phyloP scores from a whole-genome alignment of 805 yeast species.

The Candida qinlingensis region DNA sequence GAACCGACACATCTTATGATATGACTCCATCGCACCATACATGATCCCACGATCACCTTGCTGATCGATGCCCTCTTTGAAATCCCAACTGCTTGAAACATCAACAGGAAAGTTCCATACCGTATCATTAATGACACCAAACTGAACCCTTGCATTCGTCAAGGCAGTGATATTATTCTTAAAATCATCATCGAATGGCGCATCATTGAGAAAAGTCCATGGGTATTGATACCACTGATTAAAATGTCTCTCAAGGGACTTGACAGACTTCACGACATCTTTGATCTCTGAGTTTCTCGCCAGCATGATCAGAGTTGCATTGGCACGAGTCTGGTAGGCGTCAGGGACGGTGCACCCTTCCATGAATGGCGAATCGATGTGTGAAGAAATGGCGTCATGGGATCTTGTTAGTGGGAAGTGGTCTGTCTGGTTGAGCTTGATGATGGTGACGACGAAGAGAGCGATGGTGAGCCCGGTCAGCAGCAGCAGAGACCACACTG shows the following conservation, averaged over 20 bases:
- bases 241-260: slow-evolving; percentile 77
- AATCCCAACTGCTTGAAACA: slow-evolving; percentile 16
- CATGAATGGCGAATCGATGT: slow-evolving; percentile 42
- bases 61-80: slow-evolving; percentile 53
- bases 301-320: slow-evolving; percentile 80
- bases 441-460: not conserved
- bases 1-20: slow-evolving; percentile 95
- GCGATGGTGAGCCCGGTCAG: not conserved
- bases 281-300: slow-evolving; percentile 76
- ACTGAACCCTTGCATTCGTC: slow-evolving; percentile 60
- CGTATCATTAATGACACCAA: slow-evolving; percentile 55
- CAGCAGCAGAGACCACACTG: not conserved
- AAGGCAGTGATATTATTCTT: slow-evolving; percentile 42
- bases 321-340: slow-evolving; percentile 41
- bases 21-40: slow-evolving; percentile 78
- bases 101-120: slow-evolving; percentile 67
- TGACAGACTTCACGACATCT: slow-evolving; percentile 71
- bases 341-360: slow-evolving; percentile 45
- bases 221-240: slow-evolving; percentile 94
- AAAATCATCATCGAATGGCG: slow-evolving; percentile 63
- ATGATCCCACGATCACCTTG: slow-evolving; percentile 83
- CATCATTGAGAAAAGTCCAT: slow-evolving; percentile 85
- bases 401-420: not conserved
- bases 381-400: slow-evolving; percentile 9
- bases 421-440: not conserved